Base-by-base conservation (phyloP, 768 basidiomycete species). In the Austroboletus festivus region DNA sequence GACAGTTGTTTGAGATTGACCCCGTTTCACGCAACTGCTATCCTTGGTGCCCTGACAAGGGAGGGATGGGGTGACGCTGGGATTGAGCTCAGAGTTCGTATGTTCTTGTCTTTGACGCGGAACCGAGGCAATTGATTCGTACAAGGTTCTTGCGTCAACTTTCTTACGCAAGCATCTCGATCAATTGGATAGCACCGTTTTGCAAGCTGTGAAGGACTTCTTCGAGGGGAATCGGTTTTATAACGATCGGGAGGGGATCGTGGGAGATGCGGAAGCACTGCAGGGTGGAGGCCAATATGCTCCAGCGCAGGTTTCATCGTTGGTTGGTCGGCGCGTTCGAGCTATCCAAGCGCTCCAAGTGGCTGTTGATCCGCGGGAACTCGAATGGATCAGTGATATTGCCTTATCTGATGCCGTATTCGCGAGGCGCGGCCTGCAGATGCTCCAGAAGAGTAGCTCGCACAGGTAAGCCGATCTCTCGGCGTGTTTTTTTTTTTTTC, bases 331-430 rank as follows among this genome's bases (percentile, higher is more conserved):
- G 64, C 60, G 64, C 22, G 31, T 38, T 31, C 47, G 40, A 63
- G 59, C 60, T 53, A 33, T 58, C 72, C 22, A 63, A 57, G 50
- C 53, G 21, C 53, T 71, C 10, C 57, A 73, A 19, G 62, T 68
- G 1, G 68, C 85, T 35, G 67, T 80, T 18, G 55, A 69, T 46
- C 75, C 77, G 18, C 72, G 76, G 47, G 60, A 71, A 2, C 55
- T 79, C 7, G 57, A 68, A 12, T 85, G 81, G 83, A 80, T 78
- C 73, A 77, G 78, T 21, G 76, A 81, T 40, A 69, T 71, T 37
- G 62, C 59, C 9, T 57, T 75, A 18, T 55, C 71, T 2, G 73
- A 79, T 33, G 55, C 62, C 5, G 62, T 74, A 16, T 78, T 76
- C 39, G 69, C 71, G 19, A 50, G 62, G 26, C 71, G 73, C 26